Evolutionary conservation across 2,329 filamentous ascomycete species (phyloP).

Genomic region (Scedosporium boydii): DNA sequence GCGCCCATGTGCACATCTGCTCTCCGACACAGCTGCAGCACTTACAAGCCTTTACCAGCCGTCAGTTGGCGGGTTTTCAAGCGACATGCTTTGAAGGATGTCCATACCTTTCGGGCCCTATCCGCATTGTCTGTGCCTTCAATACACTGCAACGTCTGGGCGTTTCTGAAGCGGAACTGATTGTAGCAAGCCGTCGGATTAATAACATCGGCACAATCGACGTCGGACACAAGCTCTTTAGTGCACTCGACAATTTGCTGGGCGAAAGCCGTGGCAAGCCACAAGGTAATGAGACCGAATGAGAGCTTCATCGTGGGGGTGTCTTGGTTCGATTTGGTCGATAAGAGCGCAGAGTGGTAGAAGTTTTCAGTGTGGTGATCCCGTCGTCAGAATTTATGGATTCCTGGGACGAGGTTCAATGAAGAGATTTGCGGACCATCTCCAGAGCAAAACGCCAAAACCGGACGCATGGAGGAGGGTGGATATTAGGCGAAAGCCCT

Average conservation of each 20-base stretch:
- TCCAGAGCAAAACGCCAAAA: no score
- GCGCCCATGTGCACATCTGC: slow-evolving; percentile 27
- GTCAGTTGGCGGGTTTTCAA: neutral
- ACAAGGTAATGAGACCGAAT: slow-evolving; percentile 14
- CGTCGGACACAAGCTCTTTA: slow-evolving; percentile 21
- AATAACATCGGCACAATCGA: slow-evolving; percentile 28
- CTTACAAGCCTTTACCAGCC: slow-evolving; percentile 20
- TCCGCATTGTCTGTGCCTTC: slow-evolving; percentile 23
- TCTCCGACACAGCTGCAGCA: slow-evolving; percentile 26
- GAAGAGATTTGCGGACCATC: no score
- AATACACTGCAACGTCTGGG: slow-evolving; percentile 26
- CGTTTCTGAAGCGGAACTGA: slow-evolving; percentile 22
- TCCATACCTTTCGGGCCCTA: slow-evolving; percentile 19
- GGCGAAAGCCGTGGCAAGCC: slow-evolving; percentile 12
- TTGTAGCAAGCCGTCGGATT: slow-evolving; percentile 31
- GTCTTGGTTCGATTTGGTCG: neutral
- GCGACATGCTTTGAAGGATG: no score
- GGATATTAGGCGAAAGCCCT: no score
- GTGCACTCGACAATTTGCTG: slow-evolving; percentile 22
- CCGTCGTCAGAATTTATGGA: no score
- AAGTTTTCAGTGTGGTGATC: no score
- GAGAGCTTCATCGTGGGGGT: slow-evolving; percentile 6
- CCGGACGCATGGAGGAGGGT: no score
- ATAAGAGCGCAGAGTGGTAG: no score
- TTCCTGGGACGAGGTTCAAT: no score